Conservation (phyloP, 1,284 basidiomycete genomes). For the Flammula alnicola region DNA sequence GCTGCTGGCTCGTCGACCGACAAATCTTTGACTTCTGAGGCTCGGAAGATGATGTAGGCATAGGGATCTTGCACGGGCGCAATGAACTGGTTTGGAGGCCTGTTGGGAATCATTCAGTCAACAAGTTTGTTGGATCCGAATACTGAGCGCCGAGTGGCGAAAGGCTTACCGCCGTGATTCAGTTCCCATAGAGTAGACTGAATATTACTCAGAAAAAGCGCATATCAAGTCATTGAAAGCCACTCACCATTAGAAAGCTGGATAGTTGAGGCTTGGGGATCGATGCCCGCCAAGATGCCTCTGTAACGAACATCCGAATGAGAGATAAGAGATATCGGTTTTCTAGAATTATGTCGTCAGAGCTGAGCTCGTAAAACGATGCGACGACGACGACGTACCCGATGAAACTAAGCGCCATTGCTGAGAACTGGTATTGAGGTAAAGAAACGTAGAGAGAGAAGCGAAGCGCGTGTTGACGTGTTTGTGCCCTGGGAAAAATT, state of each 20-base stretch:
- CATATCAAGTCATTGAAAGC: conserved; percentile 4
- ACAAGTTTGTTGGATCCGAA: conserved; percentile 3
- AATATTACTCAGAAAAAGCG: conserved; percentile 9
- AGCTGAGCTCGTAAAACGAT: background rate
- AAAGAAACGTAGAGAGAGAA: conserved; percentile 22
- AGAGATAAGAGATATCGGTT: conserved; percentile 89
- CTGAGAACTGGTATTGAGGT: conserved; percentile 14
- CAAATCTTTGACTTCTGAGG: conserved; percentile 81
- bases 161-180: conserved; percentile 75
- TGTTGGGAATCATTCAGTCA: conserved; percentile 37
- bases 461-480: conserved; percentile 32
- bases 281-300: conserved; percentile 85
- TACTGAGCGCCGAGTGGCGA: conserved; percentile 4
- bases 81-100: conserved; percentile 74
- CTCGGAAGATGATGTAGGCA: conserved; percentile 82
- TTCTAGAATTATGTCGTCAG: conserved; percentile 48
- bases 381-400: conserved; percentile 47
- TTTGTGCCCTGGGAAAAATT: conserved; percentile 26
- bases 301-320: conserved; percentile 91
- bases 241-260: conserved; percentile 81
- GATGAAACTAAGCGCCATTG: conserved; percentile 76
- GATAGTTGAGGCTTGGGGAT: conserved; percentile 83
- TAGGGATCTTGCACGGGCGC: conserved; percentile 79
- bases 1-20: conserved; percentile 67
- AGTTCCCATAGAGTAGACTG: conserved; percentile 89